Conservation (phyloP, 2,329 filamentous ascomycete species). For the Fusarium sp. region DNA sequence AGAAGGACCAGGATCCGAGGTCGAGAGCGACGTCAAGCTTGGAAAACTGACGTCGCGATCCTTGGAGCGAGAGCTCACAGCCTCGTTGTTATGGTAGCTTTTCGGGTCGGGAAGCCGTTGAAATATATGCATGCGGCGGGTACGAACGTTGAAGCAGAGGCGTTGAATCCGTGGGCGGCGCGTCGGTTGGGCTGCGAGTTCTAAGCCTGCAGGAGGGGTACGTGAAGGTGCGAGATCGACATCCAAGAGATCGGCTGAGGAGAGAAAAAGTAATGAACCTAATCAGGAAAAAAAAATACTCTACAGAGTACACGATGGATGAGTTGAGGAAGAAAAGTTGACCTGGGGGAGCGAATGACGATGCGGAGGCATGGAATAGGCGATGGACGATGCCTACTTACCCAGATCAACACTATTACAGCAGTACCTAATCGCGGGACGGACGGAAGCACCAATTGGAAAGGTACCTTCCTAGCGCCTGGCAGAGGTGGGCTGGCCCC, state of each 20-base stretch:
- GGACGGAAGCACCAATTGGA: slow-evolving; percentile 34
- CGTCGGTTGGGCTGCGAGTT: slow-evolving; percentile 31
- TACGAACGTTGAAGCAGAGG: slow-evolving; percentile 30
- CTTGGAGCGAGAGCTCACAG: slow-evolving; percentile 35
- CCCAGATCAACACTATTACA: background rate
- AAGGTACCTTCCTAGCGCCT: slow-evolving; percentile 36
- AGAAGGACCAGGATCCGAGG: slow-evolving; percentile 42
- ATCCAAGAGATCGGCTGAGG: slow-evolving; percentile 19
- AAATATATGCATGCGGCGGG: slow-evolving; percentile 31
- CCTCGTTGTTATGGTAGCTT: slow-evolving; percentile 19
- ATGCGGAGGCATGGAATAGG: slow-evolving; percentile 33
- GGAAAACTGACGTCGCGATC: slow-evolving; percentile 38
- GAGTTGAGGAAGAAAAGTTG: slow-evolving; percentile 26
- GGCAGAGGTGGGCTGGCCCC: slow-evolving; percentile 16
- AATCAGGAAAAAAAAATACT: slow-evolving; percentile 15
- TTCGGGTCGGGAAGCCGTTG: slow-evolving; percentile 34
- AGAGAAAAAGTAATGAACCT: slow-evolving; percentile 1
- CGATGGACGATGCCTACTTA: slow-evolving; percentile 18
- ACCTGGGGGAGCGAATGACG: slow-evolving; percentile 31
- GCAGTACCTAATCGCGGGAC: slow-evolving; percentile 21
- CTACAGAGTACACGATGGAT: slow-evolving; percentile 11
- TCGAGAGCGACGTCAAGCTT: slow-evolving; percentile 41
- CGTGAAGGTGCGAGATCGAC: slow-evolving; percentile 20
- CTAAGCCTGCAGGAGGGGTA: slow-evolving; percentile 35
- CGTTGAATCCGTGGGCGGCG: slow-evolving; percentile 31